Base-by-base conservation (phyloP, 495 filamentous ascomycete species). In the Neurospora sublineolata region DNA sequence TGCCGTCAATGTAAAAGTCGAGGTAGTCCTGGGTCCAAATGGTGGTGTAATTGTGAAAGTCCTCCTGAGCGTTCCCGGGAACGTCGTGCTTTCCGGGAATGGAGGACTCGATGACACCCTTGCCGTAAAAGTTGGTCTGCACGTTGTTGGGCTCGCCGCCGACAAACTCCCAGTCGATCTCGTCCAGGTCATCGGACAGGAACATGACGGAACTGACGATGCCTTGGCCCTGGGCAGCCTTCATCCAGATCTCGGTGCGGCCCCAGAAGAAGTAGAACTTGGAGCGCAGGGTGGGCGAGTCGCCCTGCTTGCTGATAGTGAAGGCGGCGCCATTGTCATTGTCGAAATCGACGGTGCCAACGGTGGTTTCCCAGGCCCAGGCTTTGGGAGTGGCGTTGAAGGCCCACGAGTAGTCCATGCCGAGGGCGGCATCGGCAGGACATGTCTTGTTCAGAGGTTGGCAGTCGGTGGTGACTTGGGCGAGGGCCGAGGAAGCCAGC, bases 81-180 rank as follows among this genome's bases (percentile, higher is more conserved):
- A 84, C 78, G 9, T 82, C 76, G 76, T 89, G 85, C 75, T 85
- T 87, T 33, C 83, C 83, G 69, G 86, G 91, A 58, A 92, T 93
- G 72, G 73, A 64, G 74, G 74, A 79, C 46, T 81, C 80, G n/a
- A 69, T 79, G 18, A 87, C 79, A 42, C 92, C 93, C 79, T 95
- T 94, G 76, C 93, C 93, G 74, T 93, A 97, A 77, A 93, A 97
- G 82, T 96, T 96, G 82, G 85, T 94, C 75, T 92, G 88, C 18
- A 88, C 91, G 33, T 85, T 77, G 60, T 82, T 83, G 52, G 80
- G 78, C 75, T 92, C 88, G 37, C 85, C 88, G 67, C 92, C 91
- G 23, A 92, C 85, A 83, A 92, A 94, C 78, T 94, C 93, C 90
- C 91, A 94, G 79, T 97, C 94, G 71, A 97, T 90, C 77, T 97